A percentile compares a stretch with the other conserved stretches of the same genome.
Evolutionary conservation across 2,329 filamentous ascomycete species (phyloP).

Genomic region (Orbilia javanica): DNA sequence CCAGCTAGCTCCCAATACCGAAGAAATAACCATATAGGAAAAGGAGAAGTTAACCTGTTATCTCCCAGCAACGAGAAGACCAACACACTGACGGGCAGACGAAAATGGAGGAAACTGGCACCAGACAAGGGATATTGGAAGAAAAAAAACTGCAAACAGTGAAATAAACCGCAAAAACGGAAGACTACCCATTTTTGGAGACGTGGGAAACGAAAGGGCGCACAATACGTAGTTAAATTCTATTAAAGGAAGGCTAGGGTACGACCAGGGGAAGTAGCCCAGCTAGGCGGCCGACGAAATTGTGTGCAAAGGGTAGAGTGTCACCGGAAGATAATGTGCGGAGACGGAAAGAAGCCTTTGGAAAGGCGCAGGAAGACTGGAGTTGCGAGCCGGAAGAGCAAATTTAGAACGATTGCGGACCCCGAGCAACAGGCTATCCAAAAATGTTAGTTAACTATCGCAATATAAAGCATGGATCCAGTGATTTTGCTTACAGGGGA

Average conservation of each 20-base stretch:
- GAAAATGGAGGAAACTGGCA: slow-evolving; percentile 2
- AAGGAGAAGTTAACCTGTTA: slow-evolving; percentile 19
- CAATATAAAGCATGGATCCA: neutral
- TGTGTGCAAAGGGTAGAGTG: neutral
- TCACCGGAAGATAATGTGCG: neutral
- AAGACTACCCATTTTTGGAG: slow-evolving; percentile 15
- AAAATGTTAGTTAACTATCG: slow-evolving; percentile 10
- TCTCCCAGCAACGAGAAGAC: slow-evolving; percentile 16
- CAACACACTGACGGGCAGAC: neutral
- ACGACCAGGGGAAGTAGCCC: neutral
- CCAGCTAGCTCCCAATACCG: slow-evolving; percentile 17
- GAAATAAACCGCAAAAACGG: neutral
- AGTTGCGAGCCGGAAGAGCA: neutral
- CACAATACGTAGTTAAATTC: neutral
- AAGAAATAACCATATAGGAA: slow-evolving; percentile 23
- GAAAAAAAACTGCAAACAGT: neutral
- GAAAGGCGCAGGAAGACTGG: neutral
- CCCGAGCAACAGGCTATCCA: slow-evolving; percentile 37
- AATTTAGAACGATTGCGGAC: slow-evolving; percentile 50
- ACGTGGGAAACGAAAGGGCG: neutral
- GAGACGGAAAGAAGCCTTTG: neutral
- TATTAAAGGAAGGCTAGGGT: neutral
- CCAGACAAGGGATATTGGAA: slow-evolving; percentile 1
- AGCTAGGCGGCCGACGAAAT: neutral
- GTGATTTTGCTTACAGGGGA: slow-evolving; percentile 41